phyloP scores from a whole-genome alignment of 148 eudicot genomes.

The Rhododendron griersonianum region DNA sequence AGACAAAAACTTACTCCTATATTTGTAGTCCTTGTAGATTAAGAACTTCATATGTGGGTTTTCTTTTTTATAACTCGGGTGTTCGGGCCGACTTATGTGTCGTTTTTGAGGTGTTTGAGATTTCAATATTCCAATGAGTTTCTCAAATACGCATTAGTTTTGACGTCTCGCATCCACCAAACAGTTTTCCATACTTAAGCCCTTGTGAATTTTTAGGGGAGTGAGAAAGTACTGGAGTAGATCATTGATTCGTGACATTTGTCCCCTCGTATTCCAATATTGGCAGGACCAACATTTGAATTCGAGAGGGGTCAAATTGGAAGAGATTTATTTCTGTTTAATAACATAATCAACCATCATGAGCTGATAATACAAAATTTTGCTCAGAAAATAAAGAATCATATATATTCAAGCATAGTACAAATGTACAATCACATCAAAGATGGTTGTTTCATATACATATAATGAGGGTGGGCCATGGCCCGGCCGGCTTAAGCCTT shows the following conservation, averaged over 20 bases:
- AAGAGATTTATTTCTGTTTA: neutral
- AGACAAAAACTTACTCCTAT: neutral
- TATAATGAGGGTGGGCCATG: too few relatives aligned
- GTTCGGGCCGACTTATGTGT: rapidly evolving
- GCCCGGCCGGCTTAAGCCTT: too few relatives aligned
- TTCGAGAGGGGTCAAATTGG: neutral
- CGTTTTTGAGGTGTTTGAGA: neutral
- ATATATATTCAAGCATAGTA: neutral
- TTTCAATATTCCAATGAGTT: neutral
- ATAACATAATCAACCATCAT: neutral
- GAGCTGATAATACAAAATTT: neutral
- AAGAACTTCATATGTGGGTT: too few relatives aligned
- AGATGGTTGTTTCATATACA: too few relatives aligned
- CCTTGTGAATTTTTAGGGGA: neutral
- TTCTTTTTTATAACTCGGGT: too few relatives aligned
- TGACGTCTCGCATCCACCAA: neutral
- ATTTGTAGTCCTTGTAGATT: neutral
- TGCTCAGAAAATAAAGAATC: neutral
- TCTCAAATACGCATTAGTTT: neutral
- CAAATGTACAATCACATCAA: neutral
- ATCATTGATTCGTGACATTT: neutral
- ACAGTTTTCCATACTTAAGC: neutral
- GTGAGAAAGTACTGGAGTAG: neutral
- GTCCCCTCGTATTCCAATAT: neutral
- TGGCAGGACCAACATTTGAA: neutral